Evolutionary conservation across 345 rosid genomes (phyloP).

Genomic region (Excoecaria agallocha): DNA sequence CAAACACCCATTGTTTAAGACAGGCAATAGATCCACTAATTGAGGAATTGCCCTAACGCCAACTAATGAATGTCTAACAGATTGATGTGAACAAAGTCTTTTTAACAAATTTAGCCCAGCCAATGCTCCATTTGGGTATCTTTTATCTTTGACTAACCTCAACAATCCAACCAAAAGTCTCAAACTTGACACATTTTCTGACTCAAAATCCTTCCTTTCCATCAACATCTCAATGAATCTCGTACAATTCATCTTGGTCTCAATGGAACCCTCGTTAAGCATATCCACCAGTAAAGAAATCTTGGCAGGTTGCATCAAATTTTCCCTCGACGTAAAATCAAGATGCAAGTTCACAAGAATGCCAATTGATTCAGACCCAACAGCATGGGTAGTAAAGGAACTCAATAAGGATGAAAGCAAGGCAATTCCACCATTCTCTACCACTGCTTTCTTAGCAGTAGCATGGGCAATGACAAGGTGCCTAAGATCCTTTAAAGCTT

Average conservation of each 20-base stretch:
- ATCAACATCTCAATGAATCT: conserved; percentile 51
- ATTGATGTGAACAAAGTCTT: conserved; percentile 25
- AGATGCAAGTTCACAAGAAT: conserved; percentile 65
- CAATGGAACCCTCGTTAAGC: conserved; percentile 62
- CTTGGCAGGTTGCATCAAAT: conserved; percentile 66
- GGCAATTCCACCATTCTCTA: conserved; percentile 56
- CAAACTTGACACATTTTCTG: conserved; percentile 25
- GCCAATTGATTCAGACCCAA: conserved; percentile 68
- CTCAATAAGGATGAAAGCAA: conserved; percentile 49
- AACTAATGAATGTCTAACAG: conserved; percentile 22
- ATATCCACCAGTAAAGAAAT: conserved; percentile 61
- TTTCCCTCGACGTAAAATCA: conserved; percentile 47
- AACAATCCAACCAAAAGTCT: conserved; percentile 33
- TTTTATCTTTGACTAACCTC: conserved; percentile 33
- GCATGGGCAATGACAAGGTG: conserved; percentile 49
- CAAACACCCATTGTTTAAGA: conserved; percentile 24
- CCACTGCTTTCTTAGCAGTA: conserved; percentile 48
- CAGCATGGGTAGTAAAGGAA: conserved; percentile 68
- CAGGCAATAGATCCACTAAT: conserved; percentile 28
- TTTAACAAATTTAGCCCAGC: conserved; percentile 29
- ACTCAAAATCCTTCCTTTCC: conserved; percentile 47
- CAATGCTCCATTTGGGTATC: conserved; percentile 22
- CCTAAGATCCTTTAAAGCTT: conserved; percentile 56
- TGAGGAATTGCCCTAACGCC: conserved; percentile 28
- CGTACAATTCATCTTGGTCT: conserved; percentile 61